Conservation (phyloP, 225 moss, liverwort and hornwort species). For the Bryoerythrophyllum caledonicum region DNA sequence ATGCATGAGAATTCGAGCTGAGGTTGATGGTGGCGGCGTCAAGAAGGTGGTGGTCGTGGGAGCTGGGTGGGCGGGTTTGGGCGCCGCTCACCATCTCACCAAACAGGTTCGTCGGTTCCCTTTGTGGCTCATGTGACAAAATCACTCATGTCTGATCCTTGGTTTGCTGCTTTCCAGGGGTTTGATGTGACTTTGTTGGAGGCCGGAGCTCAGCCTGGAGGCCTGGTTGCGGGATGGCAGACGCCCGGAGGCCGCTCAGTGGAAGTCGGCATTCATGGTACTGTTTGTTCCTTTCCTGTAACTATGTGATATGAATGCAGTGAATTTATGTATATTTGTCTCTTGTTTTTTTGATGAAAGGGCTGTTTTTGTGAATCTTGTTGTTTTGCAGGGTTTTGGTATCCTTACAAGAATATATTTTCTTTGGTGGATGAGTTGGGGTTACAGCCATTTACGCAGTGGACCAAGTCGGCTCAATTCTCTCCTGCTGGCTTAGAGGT, state of each 20-base stretch:
- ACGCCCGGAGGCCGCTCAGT: conserved; percentile 87
- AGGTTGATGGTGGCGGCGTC: too few relatives aligned
- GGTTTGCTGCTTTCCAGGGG: conserved; percentile 44
- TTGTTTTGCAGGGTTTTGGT: conserved; percentile 82
- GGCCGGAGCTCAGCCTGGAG: conserved; percentile 93
- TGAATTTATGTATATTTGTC: too few relatives aligned
- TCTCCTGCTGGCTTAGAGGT: conserved; percentile 96
- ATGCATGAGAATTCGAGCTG: too few relatives aligned
- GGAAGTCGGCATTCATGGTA: conserved; percentile 99
- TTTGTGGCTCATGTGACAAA: neutral
- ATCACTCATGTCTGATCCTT: neutral
- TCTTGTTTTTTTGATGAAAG: too few relatives aligned
- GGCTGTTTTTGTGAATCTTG: too few relatives aligned
- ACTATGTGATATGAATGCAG: neutral
- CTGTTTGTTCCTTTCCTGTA: neutral
- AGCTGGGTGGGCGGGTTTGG: conserved; percentile 95
- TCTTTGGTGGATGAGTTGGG: conserved; percentile 80
- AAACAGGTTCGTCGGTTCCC: conserved; percentile 59
- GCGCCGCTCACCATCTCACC: conserved; percentile 87
- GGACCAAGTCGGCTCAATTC: conserved; percentile 93
- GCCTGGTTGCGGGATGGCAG: conserved; percentile 95
- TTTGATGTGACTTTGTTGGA: conserved; percentile 82
- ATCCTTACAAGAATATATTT: conserved; percentile 95
- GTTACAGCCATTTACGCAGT: conserved; percentile 81
- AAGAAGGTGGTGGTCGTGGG: conserved; percentile 96